Evolutionary conservation across 2,329 filamentous ascomycete species (phyloP), one percentile per base, ranked within the genome.

Genomic region (Pseudogymnoascus sp.): DNA sequence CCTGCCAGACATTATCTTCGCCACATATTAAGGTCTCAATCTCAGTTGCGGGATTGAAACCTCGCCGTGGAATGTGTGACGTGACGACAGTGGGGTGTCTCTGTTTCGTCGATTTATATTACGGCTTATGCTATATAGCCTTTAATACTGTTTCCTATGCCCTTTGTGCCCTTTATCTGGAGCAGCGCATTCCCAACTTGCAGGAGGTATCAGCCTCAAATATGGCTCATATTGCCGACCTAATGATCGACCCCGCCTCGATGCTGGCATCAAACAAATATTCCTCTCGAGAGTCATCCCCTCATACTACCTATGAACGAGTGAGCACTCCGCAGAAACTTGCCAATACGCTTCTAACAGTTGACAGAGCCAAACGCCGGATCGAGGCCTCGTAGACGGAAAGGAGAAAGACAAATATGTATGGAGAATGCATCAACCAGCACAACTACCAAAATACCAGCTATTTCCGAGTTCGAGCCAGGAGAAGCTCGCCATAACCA

Each of bases 141-240:
- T 55, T 55, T 55, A 55, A 55, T 55, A 55, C 48, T 55, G 48
- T 55, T 55, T 55, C 33, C 10, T 55, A 55, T 55, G 44, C 48
- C 48, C 48, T 33, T 55, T 55, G 5, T 55, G 48, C n/a, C n/a
- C 27, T 55, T 55, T 55, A 55, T 55, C 48, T 55, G 48, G 29
- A 55, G 48, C 48, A 55, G 29, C 27, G 44, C 12, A n/a, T 33
- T 33, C 48, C 48, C 48, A 55, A 55, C 48, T 55, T 17, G 27
- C 48, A 55, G 15, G 48, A 55, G 27, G 29, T 33, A 59, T 39
- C 58, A 59, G 58, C 33, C 58, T 41, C 58, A 39, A 36, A 64
- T 63, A 86, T 86, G 84, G 82, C 83, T 74, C 84, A 87, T 73
- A 86, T 86, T 73, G 81, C 80, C 72, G 80, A 76, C 68, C 85